Evolutionary conservation across 2,329 filamentous ascomycete species (phyloP).

Genomic region (Aspergillus fischeri): DNA sequence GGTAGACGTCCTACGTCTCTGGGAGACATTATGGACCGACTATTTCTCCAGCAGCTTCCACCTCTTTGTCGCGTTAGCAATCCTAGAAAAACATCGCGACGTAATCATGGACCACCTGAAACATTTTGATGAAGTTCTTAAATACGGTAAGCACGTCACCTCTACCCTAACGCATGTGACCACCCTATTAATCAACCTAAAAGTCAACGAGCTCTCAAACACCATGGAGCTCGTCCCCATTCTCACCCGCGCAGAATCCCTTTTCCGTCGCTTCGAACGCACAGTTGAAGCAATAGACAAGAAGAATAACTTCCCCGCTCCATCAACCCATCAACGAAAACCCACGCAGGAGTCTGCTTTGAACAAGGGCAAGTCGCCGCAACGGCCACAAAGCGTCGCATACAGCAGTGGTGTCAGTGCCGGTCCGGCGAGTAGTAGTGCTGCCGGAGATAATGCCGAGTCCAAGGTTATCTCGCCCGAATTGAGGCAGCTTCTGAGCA

Average conservation of each 20-base stretch:
- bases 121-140: slow-evolving; percentile 94
- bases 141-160: slow-evolving; percentile 66
- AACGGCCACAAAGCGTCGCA: slow-evolving; percentile 15
- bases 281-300: slow-evolving; percentile 90
- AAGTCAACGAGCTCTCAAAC: slow-evolving; percentile 90
- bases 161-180: background rate
- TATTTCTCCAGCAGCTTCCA: slow-evolving; percentile 86
- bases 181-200: background rate
- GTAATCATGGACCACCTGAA: slow-evolving; percentile 93
- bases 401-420: slow-evolving; percentile 22
- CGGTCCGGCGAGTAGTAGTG: background rate
- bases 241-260: slow-evolving; percentile 77
- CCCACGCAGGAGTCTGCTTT: slow-evolving; percentile 21
- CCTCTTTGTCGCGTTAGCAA: slow-evolving; percentile 87
- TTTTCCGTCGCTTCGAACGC: slow-evolving; percentile 84
- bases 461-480: slow-evolving; percentile 60
- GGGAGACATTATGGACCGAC: slow-evolving; percentile 95
- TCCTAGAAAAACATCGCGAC: slow-evolving; percentile 91
- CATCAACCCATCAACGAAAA: slow-evolving; percentile 47
- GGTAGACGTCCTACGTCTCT: slow-evolving; percentile 78
- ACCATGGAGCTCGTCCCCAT: slow-evolving; percentile 88
- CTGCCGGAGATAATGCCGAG: slow-evolving; percentile 14
- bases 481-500: slow-evolving; percentile 57
- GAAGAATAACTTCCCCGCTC: slow-evolving; percentile 74
- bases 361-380: slow-evolving; percentile 31